phyloP scores from a whole-genome alignment of 208 protist genomes.

The Acanthamoeba lugdunensis region DNA sequence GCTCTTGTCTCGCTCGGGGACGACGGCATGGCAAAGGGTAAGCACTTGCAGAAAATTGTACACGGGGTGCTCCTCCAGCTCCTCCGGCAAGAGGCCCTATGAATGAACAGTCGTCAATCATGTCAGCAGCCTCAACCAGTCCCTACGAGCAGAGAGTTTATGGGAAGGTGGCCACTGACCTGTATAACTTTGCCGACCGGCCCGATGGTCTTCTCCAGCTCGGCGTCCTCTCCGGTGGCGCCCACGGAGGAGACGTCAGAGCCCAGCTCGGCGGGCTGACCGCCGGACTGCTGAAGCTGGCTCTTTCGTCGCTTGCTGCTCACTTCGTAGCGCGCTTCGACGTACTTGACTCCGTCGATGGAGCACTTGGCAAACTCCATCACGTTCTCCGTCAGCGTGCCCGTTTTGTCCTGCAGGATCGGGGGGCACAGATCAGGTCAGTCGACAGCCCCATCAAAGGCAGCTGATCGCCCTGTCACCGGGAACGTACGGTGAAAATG shows the following conservation, averaged over 20 bases:
- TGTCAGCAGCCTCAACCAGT: background rate
- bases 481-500: background rate
- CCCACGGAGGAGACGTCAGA: too few species aligned
- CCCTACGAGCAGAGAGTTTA: too few species aligned
- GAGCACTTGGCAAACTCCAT: slow-evolving; percentile 89
- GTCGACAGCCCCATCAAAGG: too few species aligned
- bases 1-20: slow-evolving; percentile 66
- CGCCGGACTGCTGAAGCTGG: background rate
- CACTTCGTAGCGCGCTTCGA: background rate
- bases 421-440: background rate
- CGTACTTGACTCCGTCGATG: slow-evolving; percentile 79
- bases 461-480: too few species aligned
- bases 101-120: background rate
- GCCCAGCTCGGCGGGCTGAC: too few species aligned
- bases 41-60: slow-evolving; percentile 51
- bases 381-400: slow-evolving; percentile 91
- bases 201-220: background rate
- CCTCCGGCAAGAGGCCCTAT: background rate
- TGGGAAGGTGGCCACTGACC: background rate
- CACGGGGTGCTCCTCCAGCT: slow-evolving; percentile 28
- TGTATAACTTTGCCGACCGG: background rate
- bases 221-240: background rate
- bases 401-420: slow-evolving; percentile 89
- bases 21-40: slow-evolving; percentile 65
- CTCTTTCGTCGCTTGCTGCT: background rate